phyloP scores from a whole-genome alignment of 305 asterid genomes.

The Solanum hybrid region DNA sequence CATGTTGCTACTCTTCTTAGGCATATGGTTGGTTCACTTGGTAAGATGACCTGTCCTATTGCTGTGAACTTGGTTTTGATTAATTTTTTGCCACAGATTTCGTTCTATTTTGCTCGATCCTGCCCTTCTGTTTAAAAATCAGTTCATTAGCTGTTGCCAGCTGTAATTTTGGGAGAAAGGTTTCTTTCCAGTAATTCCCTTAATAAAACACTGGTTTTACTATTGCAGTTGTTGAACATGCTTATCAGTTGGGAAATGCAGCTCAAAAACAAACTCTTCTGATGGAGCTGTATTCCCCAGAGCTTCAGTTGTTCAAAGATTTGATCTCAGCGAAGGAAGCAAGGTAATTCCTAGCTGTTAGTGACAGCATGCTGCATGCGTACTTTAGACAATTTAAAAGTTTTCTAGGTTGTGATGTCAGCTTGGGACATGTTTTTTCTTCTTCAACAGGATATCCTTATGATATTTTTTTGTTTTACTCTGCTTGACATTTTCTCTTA shows the following conservation, averaged over 20 bases:
- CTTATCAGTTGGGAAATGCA: conserved; percentile 70
- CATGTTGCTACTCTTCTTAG: conserved; percentile 88
- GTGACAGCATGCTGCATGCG: background rate
- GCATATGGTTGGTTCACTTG: conserved; percentile 91
- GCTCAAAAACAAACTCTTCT: conserved; percentile 86
- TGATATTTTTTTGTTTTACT: background rate
- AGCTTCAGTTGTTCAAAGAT: conserved; percentile 78
- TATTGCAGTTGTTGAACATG: conserved; percentile 77
- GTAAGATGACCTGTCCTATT: conserved; percentile 27
- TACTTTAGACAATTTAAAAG: background rate
- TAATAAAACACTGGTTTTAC: background rate
- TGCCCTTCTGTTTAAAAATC: background rate
- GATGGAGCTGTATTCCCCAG: conserved; percentile 81
- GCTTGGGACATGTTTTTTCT: background rate
- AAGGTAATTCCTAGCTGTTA: conserved; percentile 31
- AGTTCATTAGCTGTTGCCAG: background rate
- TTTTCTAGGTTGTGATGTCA: background rate
- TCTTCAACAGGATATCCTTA: background rate
- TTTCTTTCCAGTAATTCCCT: background rate
- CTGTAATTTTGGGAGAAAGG: background rate
- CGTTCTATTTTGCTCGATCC: background rate
- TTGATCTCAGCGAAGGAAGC: conserved; percentile 57
- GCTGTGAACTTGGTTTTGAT: background rate
- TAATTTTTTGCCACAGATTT: background rate
- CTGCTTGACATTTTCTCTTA: background rate